Conservation (phyloP, 148 eudicot species). For the Limonium bicolor region DNA sequence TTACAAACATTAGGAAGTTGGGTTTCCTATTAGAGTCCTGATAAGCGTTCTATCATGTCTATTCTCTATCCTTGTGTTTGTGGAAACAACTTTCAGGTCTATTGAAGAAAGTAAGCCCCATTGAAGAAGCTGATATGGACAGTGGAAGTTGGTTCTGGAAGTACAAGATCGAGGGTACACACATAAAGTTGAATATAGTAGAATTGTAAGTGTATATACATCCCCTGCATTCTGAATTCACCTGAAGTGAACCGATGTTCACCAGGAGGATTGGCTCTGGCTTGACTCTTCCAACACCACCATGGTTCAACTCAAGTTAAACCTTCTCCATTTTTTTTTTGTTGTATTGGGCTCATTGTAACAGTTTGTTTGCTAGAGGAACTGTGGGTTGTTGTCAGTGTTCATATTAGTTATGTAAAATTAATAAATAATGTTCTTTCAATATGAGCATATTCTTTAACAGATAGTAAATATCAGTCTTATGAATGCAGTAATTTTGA, state of each 20-base stretch:
- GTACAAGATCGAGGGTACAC: slow-evolving; percentile 55
- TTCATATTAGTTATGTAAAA: no score
- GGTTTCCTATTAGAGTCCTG: no score
- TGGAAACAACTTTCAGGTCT: slow-evolving; percentile 66
- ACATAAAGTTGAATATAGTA: slow-evolving; percentile 57
- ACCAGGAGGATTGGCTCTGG: slow-evolving; percentile 19
- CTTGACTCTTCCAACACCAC: slow-evolving; percentile 18
- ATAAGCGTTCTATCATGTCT: background rate
- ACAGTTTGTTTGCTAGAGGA: no score
- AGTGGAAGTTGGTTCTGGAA: slow-evolving; percentile 91
- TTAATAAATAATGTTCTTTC: no score
- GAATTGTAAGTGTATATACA: slow-evolving; percentile 27
- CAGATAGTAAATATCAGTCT: no score
- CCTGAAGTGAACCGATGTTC: slow-evolving; percentile 60
- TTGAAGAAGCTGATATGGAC: slow-evolving; percentile 44
- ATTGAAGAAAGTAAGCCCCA: slow-evolving; percentile 34
- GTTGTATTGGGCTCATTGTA: no score
- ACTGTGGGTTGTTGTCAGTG: no score
- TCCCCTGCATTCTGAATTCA: slow-evolving; percentile 10
- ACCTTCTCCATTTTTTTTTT: no score
- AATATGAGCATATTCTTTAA: no score
- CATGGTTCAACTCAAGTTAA: slow-evolving; percentile 91
- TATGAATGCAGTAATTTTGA: no score
- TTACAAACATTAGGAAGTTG: no score
- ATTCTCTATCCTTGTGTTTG: no score